These are phyloP conservation scores for Babesia caballi DNA, from an alignment of 169 alveolate genomes.

Conservation along the genomic window DNA sequence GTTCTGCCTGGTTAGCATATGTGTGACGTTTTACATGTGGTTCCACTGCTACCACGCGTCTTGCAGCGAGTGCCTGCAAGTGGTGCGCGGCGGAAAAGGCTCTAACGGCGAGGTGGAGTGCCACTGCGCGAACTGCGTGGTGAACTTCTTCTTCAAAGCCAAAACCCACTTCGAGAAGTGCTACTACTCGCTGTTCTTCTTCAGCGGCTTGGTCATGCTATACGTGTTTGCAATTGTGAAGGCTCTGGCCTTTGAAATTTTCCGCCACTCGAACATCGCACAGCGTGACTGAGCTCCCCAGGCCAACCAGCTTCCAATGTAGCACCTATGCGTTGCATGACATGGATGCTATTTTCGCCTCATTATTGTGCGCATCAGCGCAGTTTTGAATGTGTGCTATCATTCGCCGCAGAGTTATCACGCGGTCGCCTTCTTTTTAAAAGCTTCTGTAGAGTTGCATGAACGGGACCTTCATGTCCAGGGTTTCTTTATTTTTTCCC, in stretches of 20 bases:
- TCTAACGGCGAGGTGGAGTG: conserved; percentile 24
- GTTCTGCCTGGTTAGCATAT: not conserved
- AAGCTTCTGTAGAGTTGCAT: not conserved
- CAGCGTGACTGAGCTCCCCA: conserved; percentile 4
- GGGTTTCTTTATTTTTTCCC: not conserved
- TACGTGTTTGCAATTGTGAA: not conserved
- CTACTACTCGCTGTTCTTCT: conserved; percentile 46
- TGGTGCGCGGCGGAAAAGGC: not conserved
- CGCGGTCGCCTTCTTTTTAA: not conserved
- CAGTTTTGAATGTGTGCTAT: not conserved
- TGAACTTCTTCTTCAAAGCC: conserved; percentile 26
- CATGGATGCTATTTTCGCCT: too few species aligned
- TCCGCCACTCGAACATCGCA: conserved; percentile 30
- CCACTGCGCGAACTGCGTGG: conserved; percentile 41
- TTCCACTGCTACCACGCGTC: conserved; percentile 59
- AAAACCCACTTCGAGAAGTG: conserved; percentile 64
- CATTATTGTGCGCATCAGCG: too few species aligned
- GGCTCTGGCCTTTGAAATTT: conserved; percentile 33
- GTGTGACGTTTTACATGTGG: conserved; percentile 36
- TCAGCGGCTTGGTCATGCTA: conserved; percentile 24
- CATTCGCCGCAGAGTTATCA: not conserved
- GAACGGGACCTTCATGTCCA: not conserved
- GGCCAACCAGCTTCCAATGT: not conserved
- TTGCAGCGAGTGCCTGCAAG: conserved; percentile 42
- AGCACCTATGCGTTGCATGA: too few species aligned